phyloP scores from a whole-genome alignment of 2,329 filamentous ascomycete genomes.

The Meredithiella fracta region DNA sequence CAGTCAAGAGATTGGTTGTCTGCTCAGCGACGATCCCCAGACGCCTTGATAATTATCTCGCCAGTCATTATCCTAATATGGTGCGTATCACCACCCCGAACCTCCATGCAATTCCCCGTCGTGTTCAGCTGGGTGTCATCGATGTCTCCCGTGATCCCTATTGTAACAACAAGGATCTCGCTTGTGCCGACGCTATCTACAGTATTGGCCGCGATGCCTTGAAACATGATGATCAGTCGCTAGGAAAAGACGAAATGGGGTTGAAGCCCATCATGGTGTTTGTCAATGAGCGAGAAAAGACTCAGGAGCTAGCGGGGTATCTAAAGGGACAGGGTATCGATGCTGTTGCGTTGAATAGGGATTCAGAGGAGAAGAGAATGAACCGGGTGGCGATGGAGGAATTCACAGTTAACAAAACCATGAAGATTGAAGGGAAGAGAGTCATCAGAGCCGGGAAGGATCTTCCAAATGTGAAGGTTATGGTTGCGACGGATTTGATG shows the following conservation, averaged over 20 bases:
- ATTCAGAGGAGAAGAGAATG: slow-evolving; percentile 63
- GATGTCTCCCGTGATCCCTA: slow-evolving; percentile 89
- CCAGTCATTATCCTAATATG: slow-evolving; percentile 66
- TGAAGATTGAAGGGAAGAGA: slow-evolving; percentile 23
- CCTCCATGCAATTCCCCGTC: slow-evolving; percentile 83
- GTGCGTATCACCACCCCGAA: slow-evolving; percentile 83
- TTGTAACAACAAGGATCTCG: slow-evolving; percentile 78
- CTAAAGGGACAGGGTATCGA: slow-evolving; percentile 75
- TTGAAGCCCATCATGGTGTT: slow-evolving; percentile 85
- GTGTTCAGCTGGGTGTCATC: slow-evolving; percentile 84
- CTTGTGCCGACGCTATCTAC: slow-evolving; percentile 90
- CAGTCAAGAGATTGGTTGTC: slow-evolving; percentile 70
- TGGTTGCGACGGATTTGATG: slow-evolving; percentile 86
- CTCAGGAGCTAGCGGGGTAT: slow-evolving; percentile 63
- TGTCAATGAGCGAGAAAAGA: slow-evolving; percentile 88
- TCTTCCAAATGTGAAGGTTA: slow-evolving; percentile 66
- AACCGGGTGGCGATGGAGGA: slow-evolving; percentile 52
- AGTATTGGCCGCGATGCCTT: slow-evolving; percentile 66
- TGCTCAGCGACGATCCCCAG: slow-evolving; percentile 94
- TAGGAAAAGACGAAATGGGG: slow-evolving; percentile 27
- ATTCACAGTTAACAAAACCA: slow-evolving; percentile 46
- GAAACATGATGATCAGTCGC: slow-evolving; percentile 36
- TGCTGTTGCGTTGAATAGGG: slow-evolving; percentile 68
- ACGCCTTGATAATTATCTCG: slow-evolving; percentile 73
- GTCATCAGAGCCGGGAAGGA: slow-evolving; percentile 27